These are phyloP conservation scores for Talinum fruticosum DNA, from an alignment of 148 eudicot genomes.

Conservation along the genomic window DNA sequence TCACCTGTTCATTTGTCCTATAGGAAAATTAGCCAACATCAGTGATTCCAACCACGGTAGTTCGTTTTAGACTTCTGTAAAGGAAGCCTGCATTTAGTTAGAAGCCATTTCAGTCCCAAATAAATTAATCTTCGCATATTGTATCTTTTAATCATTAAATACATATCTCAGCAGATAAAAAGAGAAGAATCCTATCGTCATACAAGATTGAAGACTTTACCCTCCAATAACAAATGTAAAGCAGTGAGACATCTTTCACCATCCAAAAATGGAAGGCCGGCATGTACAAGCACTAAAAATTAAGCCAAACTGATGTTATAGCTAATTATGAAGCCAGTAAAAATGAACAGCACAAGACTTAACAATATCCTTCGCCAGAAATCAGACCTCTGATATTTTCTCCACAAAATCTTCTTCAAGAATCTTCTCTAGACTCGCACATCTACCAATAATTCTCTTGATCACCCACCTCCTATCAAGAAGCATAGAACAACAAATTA, in stretches of 20 bases:
- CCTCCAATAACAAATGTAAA: neutral
- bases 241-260: neutral
- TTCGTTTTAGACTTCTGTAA: conserved; percentile 86
- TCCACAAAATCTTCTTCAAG: conserved; percentile 77
- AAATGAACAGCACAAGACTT: conserved; percentile 33
- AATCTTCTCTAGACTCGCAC: conserved; percentile 56
- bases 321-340: conserved; percentile 15
- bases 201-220: neutral
- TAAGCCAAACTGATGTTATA: neutral
- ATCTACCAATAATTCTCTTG: conserved; percentile 57
- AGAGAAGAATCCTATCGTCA: neutral
- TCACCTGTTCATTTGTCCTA: conserved; percentile 68
- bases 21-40: conserved; percentile 72
- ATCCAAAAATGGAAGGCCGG: neutral
- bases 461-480: conserved; percentile 85
- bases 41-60: conserved; percentile 91
- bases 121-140: neutral
- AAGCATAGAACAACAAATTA: conserved; percentile 3
- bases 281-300: neutral
- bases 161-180: neutral
- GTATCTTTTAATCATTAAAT: neutral
- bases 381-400: conserved; percentile 76
- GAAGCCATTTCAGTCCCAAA: conserved; percentile 4
- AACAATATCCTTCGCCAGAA: conserved; percentile 39
- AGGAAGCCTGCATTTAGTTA: conserved; percentile 11